phyloP scores from a whole-genome alignment of 2,329 filamentous ascomycete genomes.

The Neodidymelliopsis sp. region DNA sequence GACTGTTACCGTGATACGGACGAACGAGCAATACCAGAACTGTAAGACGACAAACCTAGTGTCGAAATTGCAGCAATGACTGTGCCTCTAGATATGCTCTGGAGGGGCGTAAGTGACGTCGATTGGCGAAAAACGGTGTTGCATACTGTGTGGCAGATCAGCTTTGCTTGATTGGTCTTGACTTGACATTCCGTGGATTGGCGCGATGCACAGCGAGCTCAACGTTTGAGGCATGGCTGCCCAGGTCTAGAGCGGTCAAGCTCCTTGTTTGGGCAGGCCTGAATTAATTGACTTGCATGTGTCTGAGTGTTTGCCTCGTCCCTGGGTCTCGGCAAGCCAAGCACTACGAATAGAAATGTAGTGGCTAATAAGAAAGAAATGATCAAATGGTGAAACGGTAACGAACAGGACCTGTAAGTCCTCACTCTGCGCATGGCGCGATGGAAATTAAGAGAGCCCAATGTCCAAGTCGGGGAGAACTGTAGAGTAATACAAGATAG shows the following conservation, averaged over 20 bases:
- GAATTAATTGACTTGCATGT: slow-evolving; percentile 49
- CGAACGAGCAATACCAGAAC: neutral
- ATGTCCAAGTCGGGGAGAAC: slow-evolving; percentile 29
- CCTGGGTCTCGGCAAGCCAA: slow-evolving; percentile 30
- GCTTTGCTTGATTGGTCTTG: slow-evolving; percentile 41
- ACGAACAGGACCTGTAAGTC: slow-evolving; percentile 21
- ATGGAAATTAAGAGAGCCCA: slow-evolving; percentile 29
- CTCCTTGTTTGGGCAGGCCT: slow-evolving; percentile 33
- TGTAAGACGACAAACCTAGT: slow-evolving; percentile 19
- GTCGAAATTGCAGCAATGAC: slow-evolving; percentile 11
- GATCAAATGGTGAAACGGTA: slow-evolving; percentile 21
- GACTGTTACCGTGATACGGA: neutral
- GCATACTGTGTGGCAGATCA: slow-evolving; percentile 48
- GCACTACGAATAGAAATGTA: slow-evolving; percentile 28
- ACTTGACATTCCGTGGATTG: slow-evolving; percentile 22
- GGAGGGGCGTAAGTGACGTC: slow-evolving; percentile 22
- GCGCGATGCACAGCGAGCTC: slow-evolving; percentile 30
- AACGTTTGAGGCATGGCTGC: slow-evolving; percentile 29
- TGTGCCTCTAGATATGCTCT: slow-evolving; percentile 22
- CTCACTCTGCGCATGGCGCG: slow-evolving; percentile 25
- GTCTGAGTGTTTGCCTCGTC: slow-evolving; percentile 37
- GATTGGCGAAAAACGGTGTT: slow-evolving; percentile 45
- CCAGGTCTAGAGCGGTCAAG: slow-evolving; percentile 28
- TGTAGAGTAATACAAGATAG: slow-evolving; percentile 40
- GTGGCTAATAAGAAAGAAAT: slow-evolving; percentile 28